A percentile compares a stretch with the other conserved stretches of the same genome.
Evolutionary conservation across 2,329 filamentous ascomycete species (phyloP).

Genomic region (Rachicladosporium sp.): DNA sequence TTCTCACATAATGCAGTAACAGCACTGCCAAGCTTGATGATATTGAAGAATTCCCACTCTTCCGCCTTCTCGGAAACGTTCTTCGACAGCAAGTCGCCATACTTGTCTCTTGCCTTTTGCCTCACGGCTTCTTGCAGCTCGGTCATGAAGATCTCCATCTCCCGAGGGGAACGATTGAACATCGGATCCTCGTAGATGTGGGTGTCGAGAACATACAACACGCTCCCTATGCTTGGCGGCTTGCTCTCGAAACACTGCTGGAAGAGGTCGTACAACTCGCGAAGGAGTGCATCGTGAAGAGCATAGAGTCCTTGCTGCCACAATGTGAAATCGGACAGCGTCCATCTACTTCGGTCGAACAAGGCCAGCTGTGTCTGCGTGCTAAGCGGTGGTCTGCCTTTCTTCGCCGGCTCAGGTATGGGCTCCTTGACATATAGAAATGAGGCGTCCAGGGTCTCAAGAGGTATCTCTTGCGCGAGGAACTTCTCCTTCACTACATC

Average conservation of each 20-base stretch:
- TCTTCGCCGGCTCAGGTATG: conserved; percentile 39
- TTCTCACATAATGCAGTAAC: conserved; percentile 77
- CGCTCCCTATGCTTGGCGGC: conserved; percentile 63
- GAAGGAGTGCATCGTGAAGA: conserved; percentile 69
- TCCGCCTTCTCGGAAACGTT: conserved; percentile 69
- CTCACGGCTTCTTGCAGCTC: conserved; percentile 62
- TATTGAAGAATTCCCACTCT: conserved; percentile 81
- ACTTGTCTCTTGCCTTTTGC: conserved; percentile 64
- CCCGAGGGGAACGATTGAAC: conserved; percentile 59
- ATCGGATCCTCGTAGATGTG: conserved; percentile 69
- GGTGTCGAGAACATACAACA: conserved; percentile 69
- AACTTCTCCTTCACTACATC: conserved; percentile 81
- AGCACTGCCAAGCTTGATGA: conserved; percentile 76
- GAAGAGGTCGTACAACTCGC: conserved; percentile 79
- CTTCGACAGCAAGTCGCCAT: conserved; percentile 64
- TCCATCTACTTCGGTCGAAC: conserved; percentile 40
- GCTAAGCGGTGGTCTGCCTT: conserved; percentile 37
- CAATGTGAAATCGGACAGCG: conserved; percentile 35
- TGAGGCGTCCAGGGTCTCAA: conserved; percentile 70
- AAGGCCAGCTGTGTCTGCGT: conserved; percentile 26
- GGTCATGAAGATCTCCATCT: conserved; percentile 58
- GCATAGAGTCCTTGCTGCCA: conserved; percentile 65
- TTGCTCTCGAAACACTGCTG: conserved; percentile 85
- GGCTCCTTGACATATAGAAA: conserved; percentile 73
- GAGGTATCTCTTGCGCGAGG: conserved; percentile 64